Percentiles rank a stretch among this genome's conserved stretches.
Conservation (phyloP, 805 yeast species). For the Saccharomycopsis sp. region DNA sequence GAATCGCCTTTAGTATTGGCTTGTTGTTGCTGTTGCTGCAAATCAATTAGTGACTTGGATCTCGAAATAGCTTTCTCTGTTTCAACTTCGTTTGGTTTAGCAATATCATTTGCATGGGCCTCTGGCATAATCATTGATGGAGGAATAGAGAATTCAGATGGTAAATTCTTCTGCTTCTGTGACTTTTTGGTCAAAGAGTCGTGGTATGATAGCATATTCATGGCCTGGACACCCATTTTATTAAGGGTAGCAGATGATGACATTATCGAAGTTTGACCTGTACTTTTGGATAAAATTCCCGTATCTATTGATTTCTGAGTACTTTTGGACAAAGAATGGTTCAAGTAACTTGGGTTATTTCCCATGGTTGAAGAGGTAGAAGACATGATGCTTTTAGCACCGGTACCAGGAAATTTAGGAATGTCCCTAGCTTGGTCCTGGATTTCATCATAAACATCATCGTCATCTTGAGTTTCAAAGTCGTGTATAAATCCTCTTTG, state of each 20-base stretch:
- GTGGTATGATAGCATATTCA: background rate
- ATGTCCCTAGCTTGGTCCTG: background rate
- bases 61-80: background rate
- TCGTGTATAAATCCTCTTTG: conserved; percentile 10
- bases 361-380: background rate
- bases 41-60: background rate
- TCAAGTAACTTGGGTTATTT: background rate
- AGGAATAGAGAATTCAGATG: background rate
- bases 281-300: background rate
- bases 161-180: background rate
- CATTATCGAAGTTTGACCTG: background rate
- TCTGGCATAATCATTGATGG: background rate
- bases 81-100: background rate
- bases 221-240: background rate
- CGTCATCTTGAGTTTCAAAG: conserved; percentile 5
- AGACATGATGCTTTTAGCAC: background rate
- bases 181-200: background rate
- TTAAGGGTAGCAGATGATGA: background rate
- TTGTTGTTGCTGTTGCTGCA: background rate
- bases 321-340: background rate
- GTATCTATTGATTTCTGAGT: background rate
- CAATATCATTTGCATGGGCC: background rate
- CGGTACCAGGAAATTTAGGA: background rate
- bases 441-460: background rate
- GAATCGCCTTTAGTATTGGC: too few species aligned